Conservation (phyloP, 306 rosid species). For the Trichosanthes cucumerina region DNA sequence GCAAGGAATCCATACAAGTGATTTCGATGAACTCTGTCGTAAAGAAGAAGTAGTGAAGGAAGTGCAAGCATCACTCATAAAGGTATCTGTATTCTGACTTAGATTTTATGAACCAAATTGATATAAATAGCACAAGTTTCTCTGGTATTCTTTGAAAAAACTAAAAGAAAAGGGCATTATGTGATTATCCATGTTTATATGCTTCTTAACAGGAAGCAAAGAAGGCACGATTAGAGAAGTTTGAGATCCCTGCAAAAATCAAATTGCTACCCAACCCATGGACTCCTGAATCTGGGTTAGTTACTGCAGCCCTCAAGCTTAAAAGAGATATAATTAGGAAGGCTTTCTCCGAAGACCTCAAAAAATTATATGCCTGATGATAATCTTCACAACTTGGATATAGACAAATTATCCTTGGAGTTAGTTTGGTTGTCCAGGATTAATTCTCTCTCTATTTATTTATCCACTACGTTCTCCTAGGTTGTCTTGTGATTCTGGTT, state of each 20-base stretch:
- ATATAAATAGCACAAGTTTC: not conserved
- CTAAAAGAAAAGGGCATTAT: not conserved
- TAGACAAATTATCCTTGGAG: not conserved
- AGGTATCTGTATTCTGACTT: conserved; percentile 35
- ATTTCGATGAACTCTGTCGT: conserved; percentile 49
- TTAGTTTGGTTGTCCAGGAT: not conserved
- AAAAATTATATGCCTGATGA: conserved; percentile 40
- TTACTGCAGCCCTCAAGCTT: conserved; percentile 91
- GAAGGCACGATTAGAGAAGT: conserved; percentile 64
- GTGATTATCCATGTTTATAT: not conserved
- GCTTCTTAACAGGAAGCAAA: conserved; percentile 58
- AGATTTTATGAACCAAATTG: not conserved
- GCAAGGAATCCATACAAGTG: conserved; percentile 51
- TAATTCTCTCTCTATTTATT: not conserved
- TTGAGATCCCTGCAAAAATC: conserved; percentile 80
- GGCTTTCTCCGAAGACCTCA: conserved; percentile 57
- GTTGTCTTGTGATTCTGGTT: not conserved
- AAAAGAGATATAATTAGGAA: conserved; percentile 75
- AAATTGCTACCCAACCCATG: conserved; percentile 58
- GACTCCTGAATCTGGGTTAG: conserved; percentile 88
- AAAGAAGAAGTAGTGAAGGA: conserved; percentile 64
- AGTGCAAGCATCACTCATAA: conserved; percentile 50
- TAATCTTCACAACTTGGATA: not conserved
- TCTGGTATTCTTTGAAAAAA: not conserved
- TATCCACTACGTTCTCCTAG: not conserved